Evolutionary conservation across 2,329 filamentous ascomycete genomes (phyloP).

Genomic region (Alternaria triticimaculans): DNA sequence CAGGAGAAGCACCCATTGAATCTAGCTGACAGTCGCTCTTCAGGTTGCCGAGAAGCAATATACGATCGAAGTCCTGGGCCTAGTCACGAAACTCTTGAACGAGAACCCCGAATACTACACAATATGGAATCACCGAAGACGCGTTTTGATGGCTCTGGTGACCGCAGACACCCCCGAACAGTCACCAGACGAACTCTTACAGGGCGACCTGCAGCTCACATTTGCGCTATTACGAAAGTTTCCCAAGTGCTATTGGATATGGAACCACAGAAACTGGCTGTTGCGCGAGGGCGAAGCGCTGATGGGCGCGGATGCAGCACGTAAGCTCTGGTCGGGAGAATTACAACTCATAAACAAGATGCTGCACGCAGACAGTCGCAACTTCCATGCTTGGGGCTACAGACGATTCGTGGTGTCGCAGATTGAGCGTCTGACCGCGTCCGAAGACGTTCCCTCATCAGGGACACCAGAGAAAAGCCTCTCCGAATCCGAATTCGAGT

Average conservation of each 20-base stretch:
- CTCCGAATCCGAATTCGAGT: slow-evolving; percentile 81
- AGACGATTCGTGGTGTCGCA: slow-evolving; percentile 77
- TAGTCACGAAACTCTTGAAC: slow-evolving; percentile 74
- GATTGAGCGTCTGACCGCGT: slow-evolving; percentile 65
- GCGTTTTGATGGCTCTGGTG: slow-evolving; percentile 70
- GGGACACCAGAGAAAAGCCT: slow-evolving; percentile 58
- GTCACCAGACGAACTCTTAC: slow-evolving; percentile 62
- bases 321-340: slow-evolving; percentile 81
- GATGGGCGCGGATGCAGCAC: slow-evolving; percentile 64
- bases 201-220: slow-evolving; percentile 79
- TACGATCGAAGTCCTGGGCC: slow-evolving; percentile 65
- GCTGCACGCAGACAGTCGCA: slow-evolving; percentile 83
- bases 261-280: slow-evolving; percentile 92
- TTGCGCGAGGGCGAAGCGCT: slow-evolving; percentile 73
- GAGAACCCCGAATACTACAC: slow-evolving; percentile 91
- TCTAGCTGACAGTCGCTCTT: background rate
- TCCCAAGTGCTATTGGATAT: slow-evolving; percentile 99
- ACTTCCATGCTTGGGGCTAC: slow-evolving; percentile 98
- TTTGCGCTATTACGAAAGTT: slow-evolving; percentile 83
- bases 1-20: background rate
- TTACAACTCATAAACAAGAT: slow-evolving; percentile 85
- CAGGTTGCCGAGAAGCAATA: slow-evolving; percentile 57
- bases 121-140: slow-evolving; percentile 86
- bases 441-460: background rate
- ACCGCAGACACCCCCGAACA: slow-evolving; percentile 32